Conservation (phyloP, 2,329 filamentous ascomycete species). For the Emergomyces pasteurianus region DNA sequence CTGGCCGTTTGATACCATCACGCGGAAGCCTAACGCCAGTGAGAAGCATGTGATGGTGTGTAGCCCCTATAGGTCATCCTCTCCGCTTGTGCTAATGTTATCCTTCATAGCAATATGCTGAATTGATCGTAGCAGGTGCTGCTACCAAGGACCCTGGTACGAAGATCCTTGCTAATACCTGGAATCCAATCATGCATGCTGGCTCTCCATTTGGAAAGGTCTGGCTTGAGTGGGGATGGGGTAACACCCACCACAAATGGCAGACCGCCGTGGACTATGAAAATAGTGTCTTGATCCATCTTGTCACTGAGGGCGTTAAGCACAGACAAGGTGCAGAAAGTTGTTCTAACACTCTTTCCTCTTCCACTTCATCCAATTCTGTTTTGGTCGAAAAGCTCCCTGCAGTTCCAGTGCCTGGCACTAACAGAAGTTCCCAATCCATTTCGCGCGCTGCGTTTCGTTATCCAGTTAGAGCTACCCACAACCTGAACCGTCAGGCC, state of each 20-base stretch:
- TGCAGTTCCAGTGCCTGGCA: background rate
- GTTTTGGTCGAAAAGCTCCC: background rate
- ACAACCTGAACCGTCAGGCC: background rate
- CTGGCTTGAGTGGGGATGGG: constrained; percentile 10
- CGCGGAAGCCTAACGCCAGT: constrained; percentile 14
- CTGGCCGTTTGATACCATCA: constrained; percentile 31
- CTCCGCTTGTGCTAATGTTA: background rate
- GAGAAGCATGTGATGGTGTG: constrained; percentile 19
- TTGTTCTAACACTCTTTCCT: background rate
- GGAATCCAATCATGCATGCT: constrained; percentile 6
- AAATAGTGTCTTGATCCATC: constrained; percentile 1
- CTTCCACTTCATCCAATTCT: background rate
- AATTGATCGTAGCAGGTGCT: constrained; percentile 7
- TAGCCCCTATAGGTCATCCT: background rate
- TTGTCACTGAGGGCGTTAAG: constrained; percentile 10
- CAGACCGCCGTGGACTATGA: constrained; percentile 11
- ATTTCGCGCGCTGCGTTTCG: background rate
- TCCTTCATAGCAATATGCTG: constrained; percentile 9
- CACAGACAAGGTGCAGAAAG: background rate
- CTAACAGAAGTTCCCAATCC: background rate
- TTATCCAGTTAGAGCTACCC: background rate
- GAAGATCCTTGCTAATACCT: constrained; percentile 8
- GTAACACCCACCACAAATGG: constrained; percentile 8
- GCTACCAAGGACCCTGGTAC: constrained; percentile 3
- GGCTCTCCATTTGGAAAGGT: constrained; percentile 11